Percentiles rank a stretch among this genome's conserved stretches.
Evolutionary conservation across 1,284 basidiomycete genomes (phyloP).

Genomic region (Porphyrellus sp.): DNA sequence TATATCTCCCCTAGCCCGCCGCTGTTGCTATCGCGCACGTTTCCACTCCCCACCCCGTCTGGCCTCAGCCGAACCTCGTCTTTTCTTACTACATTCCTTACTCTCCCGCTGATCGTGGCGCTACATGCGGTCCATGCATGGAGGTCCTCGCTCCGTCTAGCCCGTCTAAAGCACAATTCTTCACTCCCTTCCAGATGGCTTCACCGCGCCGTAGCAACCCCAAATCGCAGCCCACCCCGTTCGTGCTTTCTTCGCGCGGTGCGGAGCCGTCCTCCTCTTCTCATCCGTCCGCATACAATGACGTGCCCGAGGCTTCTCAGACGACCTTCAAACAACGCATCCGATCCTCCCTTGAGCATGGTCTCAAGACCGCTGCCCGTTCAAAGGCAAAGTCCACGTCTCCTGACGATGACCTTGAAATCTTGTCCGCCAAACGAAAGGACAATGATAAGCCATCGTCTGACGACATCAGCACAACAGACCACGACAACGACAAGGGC

Average conservation of each 20-base stretch:
- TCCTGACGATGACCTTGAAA: slow-evolving; percentile 41
- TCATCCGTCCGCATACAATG: slow-evolving; percentile 24
- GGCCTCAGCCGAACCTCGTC: slow-evolving; percentile 3
- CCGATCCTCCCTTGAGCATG: slow-evolving; percentile 63
- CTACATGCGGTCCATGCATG: slow-evolving; percentile 42
- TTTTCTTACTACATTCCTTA: slow-evolving; percentile 14
- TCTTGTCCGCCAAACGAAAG: slow-evolving; percentile 45
- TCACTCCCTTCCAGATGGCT: slow-evolving; percentile 47
- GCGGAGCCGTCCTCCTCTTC: slow-evolving; percentile 34
- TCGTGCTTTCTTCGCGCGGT: slow-evolving; percentile 45
- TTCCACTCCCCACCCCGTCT: slow-evolving; percentile 13
- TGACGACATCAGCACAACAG: slow-evolving; percentile 30
- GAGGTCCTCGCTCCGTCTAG: slow-evolving; percentile 44
- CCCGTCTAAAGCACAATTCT: slow-evolving; percentile 41
- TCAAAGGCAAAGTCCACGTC: slow-evolving; percentile 37
- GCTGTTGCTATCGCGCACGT: slow-evolving; percentile 19
- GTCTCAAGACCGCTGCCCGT: slow-evolving; percentile 58
- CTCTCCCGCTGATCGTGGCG: slow-evolving; percentile 17
- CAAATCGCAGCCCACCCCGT: slow-evolving; percentile 34
- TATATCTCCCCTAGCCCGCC: slow-evolving; percentile 20
- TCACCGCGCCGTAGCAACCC: slow-evolving; percentile 42
- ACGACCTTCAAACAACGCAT: slow-evolving; percentile 58
- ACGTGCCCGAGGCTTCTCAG: slow-evolving; percentile 40
- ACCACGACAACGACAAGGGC: slow-evolving; percentile 33
- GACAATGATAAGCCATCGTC: slow-evolving; percentile 39